phyloP scores from a whole-genome alignment of 2,329 filamentous ascomycete genomes.

The Setomelanomma holmii region DNA sequence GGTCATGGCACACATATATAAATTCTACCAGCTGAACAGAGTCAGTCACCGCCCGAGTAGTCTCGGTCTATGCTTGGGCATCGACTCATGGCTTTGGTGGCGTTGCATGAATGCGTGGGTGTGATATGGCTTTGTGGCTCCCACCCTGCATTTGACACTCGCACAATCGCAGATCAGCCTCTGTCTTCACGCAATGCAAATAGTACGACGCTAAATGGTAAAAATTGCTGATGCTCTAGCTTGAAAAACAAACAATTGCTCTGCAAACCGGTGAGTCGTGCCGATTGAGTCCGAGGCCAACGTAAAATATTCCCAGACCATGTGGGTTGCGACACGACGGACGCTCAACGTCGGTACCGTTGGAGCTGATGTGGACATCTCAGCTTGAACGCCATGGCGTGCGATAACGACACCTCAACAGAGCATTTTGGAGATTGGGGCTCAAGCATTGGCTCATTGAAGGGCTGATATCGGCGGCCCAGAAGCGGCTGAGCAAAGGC shows the following conservation, averaged over 20 bases:
- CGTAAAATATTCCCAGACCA: not conserved
- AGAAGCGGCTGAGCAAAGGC: not conserved
- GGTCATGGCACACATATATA: not conserved
- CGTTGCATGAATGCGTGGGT: not conserved
- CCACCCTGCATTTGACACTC: not conserved
- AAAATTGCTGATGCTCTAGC: not conserved
- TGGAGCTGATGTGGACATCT: not conserved
- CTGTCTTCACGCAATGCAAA: not conserved
- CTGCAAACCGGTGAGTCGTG: not conserved
- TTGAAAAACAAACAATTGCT: not conserved
- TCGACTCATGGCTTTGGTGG: not conserved
- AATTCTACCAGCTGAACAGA: not conserved
- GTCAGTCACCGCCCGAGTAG: not conserved
- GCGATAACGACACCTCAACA: constrained; percentile 7
- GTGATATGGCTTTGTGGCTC: not conserved
- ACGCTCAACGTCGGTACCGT: not conserved
- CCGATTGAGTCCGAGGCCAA: not conserved
- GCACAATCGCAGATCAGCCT: not conserved
- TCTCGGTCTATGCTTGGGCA: not conserved
- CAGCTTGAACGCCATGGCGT: constrained; percentile 6
- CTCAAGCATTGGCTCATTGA: not conserved
- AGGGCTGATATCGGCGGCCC: not conserved
- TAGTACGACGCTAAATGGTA: not conserved
- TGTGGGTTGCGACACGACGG: not conserved
- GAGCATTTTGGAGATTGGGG: not conserved